phyloP scores from a whole-genome alignment of 2,329 filamentous ascomycete genomes.

The Colletotrichum musae region DNA sequence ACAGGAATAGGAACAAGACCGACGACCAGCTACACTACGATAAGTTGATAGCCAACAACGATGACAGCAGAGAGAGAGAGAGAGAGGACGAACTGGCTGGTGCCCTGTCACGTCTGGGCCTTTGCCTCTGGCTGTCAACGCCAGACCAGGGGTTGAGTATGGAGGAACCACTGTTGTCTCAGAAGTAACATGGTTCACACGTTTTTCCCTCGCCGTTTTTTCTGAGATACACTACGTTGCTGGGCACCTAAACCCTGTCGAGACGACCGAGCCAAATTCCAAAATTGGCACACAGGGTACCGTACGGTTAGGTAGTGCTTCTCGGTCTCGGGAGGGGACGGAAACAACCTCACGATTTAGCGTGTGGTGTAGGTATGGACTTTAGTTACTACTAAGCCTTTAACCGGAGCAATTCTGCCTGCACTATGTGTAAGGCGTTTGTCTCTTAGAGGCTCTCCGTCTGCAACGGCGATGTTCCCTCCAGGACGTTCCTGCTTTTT shows the following conservation, averaged over 20 bases:
- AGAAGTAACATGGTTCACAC: constrained; percentile 31
- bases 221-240: background rate
- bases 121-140: constrained; percentile 27
- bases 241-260: constrained; percentile 7
- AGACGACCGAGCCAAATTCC: constrained; percentile 28
- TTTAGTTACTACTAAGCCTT: too few relatives aligned
- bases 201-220: constrained; percentile 18
- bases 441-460: too few relatives aligned
- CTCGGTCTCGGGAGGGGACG: too few relatives aligned
- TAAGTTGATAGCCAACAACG: background rate
- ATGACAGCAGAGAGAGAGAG: too few relatives aligned
- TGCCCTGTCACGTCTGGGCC: constrained; percentile 2
- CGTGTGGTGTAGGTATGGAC: too few relatives aligned
- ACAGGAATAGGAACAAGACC: constrained; percentile 34
- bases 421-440: too few relatives aligned
- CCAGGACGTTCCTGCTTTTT: background rate
- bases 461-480: constrained; percentile 4
- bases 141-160: constrained; percentile 20
- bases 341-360: background rate
- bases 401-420: constrained; percentile 1
- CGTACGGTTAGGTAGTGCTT: background rate
- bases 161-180: constrained; percentile 36
- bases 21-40: background rate
- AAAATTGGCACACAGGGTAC: constrained; percentile 6
- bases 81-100: constrained; percentile 32